A percentile compares a stretch with the other conserved stretches of the same genome.
These are phyloP conservation scores for Nannochloropsis oceanica DNA, from an alignment of 108 stramenopile genomes.

Conservation along the genomic window DNA sequence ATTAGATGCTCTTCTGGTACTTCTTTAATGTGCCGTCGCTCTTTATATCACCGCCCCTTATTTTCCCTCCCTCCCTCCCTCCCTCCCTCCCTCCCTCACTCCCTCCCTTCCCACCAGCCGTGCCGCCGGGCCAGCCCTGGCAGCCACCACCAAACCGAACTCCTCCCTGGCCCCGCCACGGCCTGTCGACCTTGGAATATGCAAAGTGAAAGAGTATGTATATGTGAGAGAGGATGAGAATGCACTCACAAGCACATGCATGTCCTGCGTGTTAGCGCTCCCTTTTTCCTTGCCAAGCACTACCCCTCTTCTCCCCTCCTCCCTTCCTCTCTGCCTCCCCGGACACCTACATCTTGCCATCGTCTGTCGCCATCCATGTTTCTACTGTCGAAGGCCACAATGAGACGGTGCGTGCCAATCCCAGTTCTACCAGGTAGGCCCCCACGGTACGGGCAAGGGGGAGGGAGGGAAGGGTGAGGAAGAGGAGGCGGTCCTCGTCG, in stretches of 20 bases:
- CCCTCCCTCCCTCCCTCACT: background rate
- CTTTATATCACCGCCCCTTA: background rate
- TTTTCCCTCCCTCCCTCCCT: background rate
- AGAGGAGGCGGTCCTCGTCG: background rate
- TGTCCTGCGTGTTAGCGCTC: too few relatives aligned
- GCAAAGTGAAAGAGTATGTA: too few relatives aligned
- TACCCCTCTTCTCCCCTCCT: background rate
- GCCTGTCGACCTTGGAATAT: background rate
- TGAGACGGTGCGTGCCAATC: background rate
- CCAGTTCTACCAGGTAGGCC: background rate
- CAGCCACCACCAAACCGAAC: background rate
- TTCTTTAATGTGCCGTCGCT: background rate
- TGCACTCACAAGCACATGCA: too few relatives aligned
- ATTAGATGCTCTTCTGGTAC: background rate
- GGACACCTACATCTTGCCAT: background rate
- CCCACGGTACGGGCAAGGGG: background rate
- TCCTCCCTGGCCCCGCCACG: background rate
- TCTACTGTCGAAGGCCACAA: background rate
- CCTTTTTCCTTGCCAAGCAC: too few relatives aligned
- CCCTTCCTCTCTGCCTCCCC: background rate
- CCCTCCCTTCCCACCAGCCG: background rate
- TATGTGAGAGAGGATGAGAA: too few relatives aligned
- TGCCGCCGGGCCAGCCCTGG: background rate
- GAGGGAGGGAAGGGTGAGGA: background rate
- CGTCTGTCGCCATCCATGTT: background rate